Base-by-base conservation (phyloP, 768 basidiomycete species). In the Leccinum sublutescens region DNA sequence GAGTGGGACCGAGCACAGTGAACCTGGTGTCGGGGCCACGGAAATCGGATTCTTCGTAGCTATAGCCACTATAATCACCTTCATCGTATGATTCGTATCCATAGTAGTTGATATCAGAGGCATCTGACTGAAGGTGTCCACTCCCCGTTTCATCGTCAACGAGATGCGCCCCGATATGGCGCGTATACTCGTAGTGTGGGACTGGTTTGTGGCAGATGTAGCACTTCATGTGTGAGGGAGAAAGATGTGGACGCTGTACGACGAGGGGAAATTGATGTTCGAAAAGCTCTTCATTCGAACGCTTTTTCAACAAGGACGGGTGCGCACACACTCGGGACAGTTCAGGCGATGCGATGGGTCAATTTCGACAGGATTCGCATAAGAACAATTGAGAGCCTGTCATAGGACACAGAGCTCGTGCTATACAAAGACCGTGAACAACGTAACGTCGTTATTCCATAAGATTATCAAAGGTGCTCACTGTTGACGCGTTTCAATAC, bases 171-270 rank as follows among this genome's bases (percentile, higher is more conserved):
- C 5, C 25, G 5, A 25, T 5, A 25, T 25, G 25, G 25, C 25
- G 25, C 25, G 25, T 25, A 25, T 25, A 25, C 4, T 25, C 25
- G 25, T 25, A 25, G 25, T 27, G 64, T 38, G 53, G 2, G 45
- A 69, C n/a, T 14, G 15, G 4, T 17, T 43, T 12, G 31, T 54
- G 49, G 43, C 68, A 71, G 40, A 68, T 54, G 51, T 58, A 50
- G 21, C 68, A 69, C 62, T 58, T 31, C 59, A 70, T 61, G 38
- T 3, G 38, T 36, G 36, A 14, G 38, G 3, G 17, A 40, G 38
- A n/a, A n/a, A 40, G 17, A 40, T n/a, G 36, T 40, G 38, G 38
- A 40, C 17, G 38, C 27, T 27, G 27, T 27, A 27, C 27, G 27
- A 27, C 17, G 17, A 0, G 38, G 15, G 3, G 4, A n/a, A 10